Base-by-base conservation (phyloP, 192 early-diverging fungal species). In the Coemansia interrupta region DNA sequence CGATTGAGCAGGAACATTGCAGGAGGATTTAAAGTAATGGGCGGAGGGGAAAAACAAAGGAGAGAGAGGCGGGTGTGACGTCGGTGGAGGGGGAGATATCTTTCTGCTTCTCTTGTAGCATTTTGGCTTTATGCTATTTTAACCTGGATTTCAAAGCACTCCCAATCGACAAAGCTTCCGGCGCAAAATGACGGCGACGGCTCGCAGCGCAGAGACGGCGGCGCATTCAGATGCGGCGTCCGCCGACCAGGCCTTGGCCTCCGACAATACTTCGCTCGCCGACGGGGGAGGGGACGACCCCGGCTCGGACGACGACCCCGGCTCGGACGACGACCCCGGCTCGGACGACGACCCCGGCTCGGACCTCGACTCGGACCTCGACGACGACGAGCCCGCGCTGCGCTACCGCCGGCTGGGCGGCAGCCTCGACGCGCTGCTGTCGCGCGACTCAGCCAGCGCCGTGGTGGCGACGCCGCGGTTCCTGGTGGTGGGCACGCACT, bases 401-500 rank as follows among this genome's bases (percentile, higher is more conserved):
- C 87, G 91, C 55, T 98, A 96, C 73, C 85, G 92, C 53, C 83
- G 94, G 41, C 82, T 98, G 36, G 89, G 83, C 10, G 84, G 87
- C 6, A 86, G 84, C 13, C 73, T 94, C n/a, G 51, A 67, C 5
- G 42, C 52, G 17, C 50, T 92, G 49, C 82, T 98, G 20, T 86
- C 87, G 58, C 90, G 89, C 66, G 96, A 98, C 64, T 86, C 88
- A 18, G 93, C 94, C 4, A 88, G 87, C 56, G 73, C 85, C 5
- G 81, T 96, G 36, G 70, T 83, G 5, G 96, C 95, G 0, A 86
- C 87, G 3, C 89, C 92, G 51, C 72, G 88, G 40, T 96, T 96
- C 66, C 72, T 98, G 62, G 93, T 96, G 7, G 82, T 96, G 24
- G 95, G 93, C 24, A 97, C 95, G 3, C 92, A 97, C 64, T 90